A percentile compares a stretch with the other conserved stretches of the same genome.
phyloP scores from a whole-genome alignment of 208 protist genomes.

The Eutreptiella sp. region DNA sequence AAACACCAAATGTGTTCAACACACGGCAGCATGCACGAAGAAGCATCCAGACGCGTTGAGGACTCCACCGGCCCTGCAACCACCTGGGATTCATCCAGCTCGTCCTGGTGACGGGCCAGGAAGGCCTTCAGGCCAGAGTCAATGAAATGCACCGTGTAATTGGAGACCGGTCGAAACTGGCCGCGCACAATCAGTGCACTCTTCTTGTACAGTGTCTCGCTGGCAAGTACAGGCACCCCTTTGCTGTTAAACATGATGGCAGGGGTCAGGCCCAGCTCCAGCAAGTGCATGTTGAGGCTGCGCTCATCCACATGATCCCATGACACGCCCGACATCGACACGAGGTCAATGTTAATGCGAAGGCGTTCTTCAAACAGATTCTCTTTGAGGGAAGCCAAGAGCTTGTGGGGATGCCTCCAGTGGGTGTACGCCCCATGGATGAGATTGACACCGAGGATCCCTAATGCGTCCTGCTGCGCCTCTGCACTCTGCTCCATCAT shows the following conservation, averaged over 20 bases:
- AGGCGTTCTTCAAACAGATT: no score
- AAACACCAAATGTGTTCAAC: no score
- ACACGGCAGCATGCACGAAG: no score
- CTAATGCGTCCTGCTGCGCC: background rate
- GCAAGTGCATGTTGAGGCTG: background rate
- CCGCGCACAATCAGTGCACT: background rate
- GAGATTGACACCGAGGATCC: slow-evolving; percentile 9
- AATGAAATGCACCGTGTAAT: background rate
- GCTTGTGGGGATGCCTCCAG: background rate
- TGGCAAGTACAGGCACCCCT: background rate
- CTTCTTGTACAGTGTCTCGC: slow-evolving; percentile 3
- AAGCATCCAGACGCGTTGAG: no score
- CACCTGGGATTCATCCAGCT: no score
- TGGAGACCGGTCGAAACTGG: background rate
- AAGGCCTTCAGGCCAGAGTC: background rate
- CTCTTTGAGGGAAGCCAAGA: background rate
- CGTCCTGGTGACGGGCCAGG: no score
- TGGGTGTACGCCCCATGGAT: background rate
- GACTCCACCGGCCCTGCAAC: no score
- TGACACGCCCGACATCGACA: background rate
- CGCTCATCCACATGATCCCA: background rate
- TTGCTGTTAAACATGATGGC: background rate
- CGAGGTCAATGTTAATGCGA: background rate
- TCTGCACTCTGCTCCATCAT: background rate
- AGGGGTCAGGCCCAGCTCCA: background rate